Base-by-base conservation (phyloP, 139 green algal species). In the Micromonas commoda region DNA sequence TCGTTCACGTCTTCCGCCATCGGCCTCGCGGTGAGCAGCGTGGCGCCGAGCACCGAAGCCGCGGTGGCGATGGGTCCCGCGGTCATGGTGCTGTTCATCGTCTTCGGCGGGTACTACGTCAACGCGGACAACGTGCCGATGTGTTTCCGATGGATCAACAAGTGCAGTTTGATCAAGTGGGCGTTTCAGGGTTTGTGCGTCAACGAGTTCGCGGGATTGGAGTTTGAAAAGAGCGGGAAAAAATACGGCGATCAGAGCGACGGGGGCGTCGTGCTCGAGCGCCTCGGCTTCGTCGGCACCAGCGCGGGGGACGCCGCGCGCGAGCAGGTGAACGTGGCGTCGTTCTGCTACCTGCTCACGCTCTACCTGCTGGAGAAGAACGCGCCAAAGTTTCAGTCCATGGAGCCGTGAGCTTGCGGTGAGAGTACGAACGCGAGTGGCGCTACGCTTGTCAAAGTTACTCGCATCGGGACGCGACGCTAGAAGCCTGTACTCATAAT, bases 101-200 rank as follows among this genome's bases (percentile, higher is more conserved):
- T 82, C 24, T 82, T 82, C 28, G 53, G 45, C n/a, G 78, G 78
- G 24, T 82, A 79, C 45, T 77, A 73, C 78, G 37, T 82, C 6
- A 82, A 82, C 78, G 45, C 28, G 60, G 78, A 82, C 4, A 78
- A 53, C 68, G 38, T 82, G 1, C 78, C 78, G 31, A 34, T 64
- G 2, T 64, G 19, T 21, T 67, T 78, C 24, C 9, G 26, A 39
- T 79, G 69, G 78, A 26, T 82, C 16, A 77, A 82, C 32, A 71
- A 80, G 3, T 63, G 38, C 13, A 69, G 33, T 26, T 73, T 78
- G 1, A 79, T 82, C 24, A 35, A 39, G 26, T 79, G 71, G 29
- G 53, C 57, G 13, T 82, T 82, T 61, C 60, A 79, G 26, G 71
- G 66, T 1, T 57, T 82, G 24, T 66, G 35, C 28, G 24, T 79